Base-by-base conservation (phyloP, 352 stramenopile species). In the Phytophthora podocarpi region DNA sequence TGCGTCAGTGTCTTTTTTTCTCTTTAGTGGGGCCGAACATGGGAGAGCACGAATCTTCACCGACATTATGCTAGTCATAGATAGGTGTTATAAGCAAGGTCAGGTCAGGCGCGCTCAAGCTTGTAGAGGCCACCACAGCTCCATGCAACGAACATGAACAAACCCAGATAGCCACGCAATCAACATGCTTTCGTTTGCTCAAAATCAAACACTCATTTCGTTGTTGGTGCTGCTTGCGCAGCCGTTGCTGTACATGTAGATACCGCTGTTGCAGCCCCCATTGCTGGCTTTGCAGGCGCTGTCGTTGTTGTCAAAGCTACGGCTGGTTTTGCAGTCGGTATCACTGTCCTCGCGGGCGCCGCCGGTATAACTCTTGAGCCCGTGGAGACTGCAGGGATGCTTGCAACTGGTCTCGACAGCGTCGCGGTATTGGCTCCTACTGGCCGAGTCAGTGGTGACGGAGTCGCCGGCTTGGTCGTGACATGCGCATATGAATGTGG, bases 21-120 rank as follows among this genome's bases (percentile, higher is more conserved):
- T 57, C 56, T 47, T 51, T 65, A 5, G 30, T 39, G 27, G 47
- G 45, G 47, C 28, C 48, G 28, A 54, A 43, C 13, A 40, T 40
- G 20, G 28, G 36, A 26, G 28, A 42, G 35, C 59, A 42, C 54
- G 20, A 43, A 16, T 39, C 37, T 37, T 37, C 26, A 28, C 37
- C 31, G 40, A 57, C 50, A 61, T 31, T 67, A 35, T n/a, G n/a
- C 46, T 67, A 36, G 34, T 59, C 49, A 57, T 67, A 67, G 59
- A 68, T 68, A 64, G 52, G 52, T 63, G 34, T 58, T 63, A 52
- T 52, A 58, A 67, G 59, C 51, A 68, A 18, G 59, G 37, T 23
- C 61, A 67, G 51, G 35, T 49, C 42, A 51, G 36, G 27, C 26
- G 27, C 32, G 15, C 54, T 37, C 53, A 28, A 31, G 16, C 39